These are phyloP conservation scores for Emmonsiellopsis sp. DNA, from an alignment of 2,329 filamentous ascomycete species.

Conservation along the genomic window DNA sequence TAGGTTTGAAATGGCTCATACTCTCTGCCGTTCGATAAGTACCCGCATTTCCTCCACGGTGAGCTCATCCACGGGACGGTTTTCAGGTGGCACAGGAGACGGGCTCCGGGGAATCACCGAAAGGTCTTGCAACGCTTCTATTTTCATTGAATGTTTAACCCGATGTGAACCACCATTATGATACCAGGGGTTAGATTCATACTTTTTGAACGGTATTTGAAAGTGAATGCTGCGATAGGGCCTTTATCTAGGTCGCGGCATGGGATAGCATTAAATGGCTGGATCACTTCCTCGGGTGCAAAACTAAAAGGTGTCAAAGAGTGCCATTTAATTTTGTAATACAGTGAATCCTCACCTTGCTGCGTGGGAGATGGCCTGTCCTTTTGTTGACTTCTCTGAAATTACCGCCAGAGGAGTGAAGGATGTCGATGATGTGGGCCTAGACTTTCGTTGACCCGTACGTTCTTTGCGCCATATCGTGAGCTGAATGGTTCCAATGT, in stretches of 20 bases:
- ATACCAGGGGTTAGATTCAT: slow-evolving; percentile 6
- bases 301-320: neutral
- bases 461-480: neutral
- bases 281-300: neutral
- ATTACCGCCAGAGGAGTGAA: slow-evolving; percentile 3
- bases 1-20: slow-evolving; percentile 2
- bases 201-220: slow-evolving; percentile 19
- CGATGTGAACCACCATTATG: neutral
- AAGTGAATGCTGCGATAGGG: slow-evolving; percentile 17
- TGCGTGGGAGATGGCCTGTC: slow-evolving; percentile 14
- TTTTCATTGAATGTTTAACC: neutral
- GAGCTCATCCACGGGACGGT: slow-evolving; percentile 14
- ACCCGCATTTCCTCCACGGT: slow-evolving; percentile 16
- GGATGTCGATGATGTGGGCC: neutral
- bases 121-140: slow-evolving; percentile 21
- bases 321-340: neutral
- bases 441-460: neutral
- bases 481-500: neutral
- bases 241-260: neutral
- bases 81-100: slow-evolving; percentile 17
- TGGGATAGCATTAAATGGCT: neutral
- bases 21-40: slow-evolving; percentile 14
- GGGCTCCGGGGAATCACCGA: slow-evolving; percentile 19
- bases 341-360: slow-evolving; percentile 7
- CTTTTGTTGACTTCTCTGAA: slow-evolving; percentile 17